Evolutionary conservation across 2,329 filamentous ascomycete genomes (phyloP).

Genomic region (Aspergillus sp.): DNA sequence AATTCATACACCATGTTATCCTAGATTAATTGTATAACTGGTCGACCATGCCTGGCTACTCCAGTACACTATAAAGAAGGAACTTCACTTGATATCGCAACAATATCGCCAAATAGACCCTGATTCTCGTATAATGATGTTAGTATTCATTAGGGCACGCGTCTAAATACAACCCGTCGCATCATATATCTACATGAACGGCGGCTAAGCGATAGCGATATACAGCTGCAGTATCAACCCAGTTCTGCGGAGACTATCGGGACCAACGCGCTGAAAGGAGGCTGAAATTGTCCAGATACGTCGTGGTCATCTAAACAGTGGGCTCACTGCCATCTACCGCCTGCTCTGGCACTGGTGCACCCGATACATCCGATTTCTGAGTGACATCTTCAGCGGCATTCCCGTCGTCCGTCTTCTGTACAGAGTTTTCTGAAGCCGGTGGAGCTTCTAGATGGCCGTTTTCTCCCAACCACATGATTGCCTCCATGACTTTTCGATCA

Average conservation of each 20-base stretch:
- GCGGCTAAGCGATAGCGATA: not conserved
- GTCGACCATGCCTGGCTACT: too few relatives aligned
- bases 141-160: too few relatives aligned
- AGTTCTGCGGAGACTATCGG: not conserved
- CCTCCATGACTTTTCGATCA: conserved; percentile 41
- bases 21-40: too few relatives aligned
- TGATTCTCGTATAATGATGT: too few relatives aligned
- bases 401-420: not conserved
- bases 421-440: conserved; percentile 4
- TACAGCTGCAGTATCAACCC: not conserved
- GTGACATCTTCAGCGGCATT: not conserved
- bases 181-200: not conserved
- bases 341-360: not conserved
- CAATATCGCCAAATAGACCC: too few relatives aligned
- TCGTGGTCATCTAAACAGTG: not conserved
- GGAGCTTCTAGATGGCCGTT: conserved; percentile 37
- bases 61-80: too few relatives aligned
- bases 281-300: not conserved
- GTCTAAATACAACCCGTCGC: not conserved
- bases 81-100: too few relatives aligned
- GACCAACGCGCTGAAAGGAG: too few relatives aligned
- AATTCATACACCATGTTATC: too few relatives aligned
- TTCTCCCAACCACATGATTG: conserved; percentile 44
- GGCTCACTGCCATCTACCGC: not conserved
- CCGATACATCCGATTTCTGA: not conserved